These are phyloP conservation scores for Brachypodium distachyon DNA, from an alignment of 202 grass and related monocot species.

Conservation along the genomic window DNA sequence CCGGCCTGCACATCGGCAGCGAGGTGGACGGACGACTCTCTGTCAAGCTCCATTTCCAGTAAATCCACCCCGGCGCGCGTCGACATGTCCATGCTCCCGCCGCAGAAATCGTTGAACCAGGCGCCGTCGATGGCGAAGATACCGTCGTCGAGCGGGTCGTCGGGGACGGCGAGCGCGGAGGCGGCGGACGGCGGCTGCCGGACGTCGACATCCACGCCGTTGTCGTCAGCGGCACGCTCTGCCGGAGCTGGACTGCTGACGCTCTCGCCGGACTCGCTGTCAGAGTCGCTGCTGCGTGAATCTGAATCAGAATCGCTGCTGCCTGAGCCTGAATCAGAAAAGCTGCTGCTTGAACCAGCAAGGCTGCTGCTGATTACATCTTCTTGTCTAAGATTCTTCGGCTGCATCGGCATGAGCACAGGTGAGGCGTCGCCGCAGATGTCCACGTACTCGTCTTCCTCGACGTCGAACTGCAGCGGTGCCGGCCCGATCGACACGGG, in stretches of 20 bases:
- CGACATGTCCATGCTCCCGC: not conserved
- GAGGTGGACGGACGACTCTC: not conserved
- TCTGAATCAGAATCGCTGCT: too few species aligned
- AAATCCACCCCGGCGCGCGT: not conserved
- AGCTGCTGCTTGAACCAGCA: too few species aligned
- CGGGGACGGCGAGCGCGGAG: constrained; percentile 8
- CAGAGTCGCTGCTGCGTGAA: too few species aligned
- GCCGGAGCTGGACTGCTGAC: not conserved
- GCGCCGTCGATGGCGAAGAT: not conserved
- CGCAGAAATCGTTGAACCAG: not conserved
- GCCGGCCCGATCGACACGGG: not conserved
- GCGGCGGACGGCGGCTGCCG: not conserved
- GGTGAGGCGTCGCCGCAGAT: constrained; percentile 22
- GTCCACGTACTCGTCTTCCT: not conserved
- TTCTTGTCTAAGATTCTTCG: not conserved
- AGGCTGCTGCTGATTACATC: not conserved
- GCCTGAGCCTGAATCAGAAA: not conserved
- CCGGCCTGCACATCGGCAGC: not conserved
- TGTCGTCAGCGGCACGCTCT: not conserved
- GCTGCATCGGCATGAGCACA: not conserved
- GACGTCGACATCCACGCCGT: not conserved
- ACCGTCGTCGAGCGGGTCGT: constrained; percentile 4
- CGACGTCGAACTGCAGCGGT: not conserved
- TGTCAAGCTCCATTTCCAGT: not conserved
- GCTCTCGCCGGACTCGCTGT: too few species aligned